Evolutionary conservation across 2,329 filamentous ascomycete species (phyloP), one percentile per base, ranked within the genome.

Genomic region (Ceratocystis harringtonii): DNA sequence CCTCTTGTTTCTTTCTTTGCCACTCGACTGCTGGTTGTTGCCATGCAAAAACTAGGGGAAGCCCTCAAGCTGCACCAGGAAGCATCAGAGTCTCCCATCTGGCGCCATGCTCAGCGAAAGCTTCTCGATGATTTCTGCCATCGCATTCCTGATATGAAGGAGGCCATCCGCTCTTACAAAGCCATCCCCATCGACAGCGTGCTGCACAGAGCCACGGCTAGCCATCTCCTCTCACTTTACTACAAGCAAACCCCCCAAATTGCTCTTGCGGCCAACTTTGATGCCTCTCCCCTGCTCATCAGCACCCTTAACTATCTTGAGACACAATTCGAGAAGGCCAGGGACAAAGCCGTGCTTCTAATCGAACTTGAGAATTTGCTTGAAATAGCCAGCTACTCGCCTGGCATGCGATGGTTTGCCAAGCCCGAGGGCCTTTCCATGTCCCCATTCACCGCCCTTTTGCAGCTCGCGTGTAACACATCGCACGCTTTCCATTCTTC

Each of bases 331-430:
- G 78, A 80, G 52, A 78, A 83, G 60, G 74, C 76, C 2, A 75
- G 78, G 64, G 76, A 80, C 61, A 75, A 78, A 62, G 79, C 79
- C 1, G 77, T 92, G 60, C 78, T 83, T 25, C 74, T 88, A 8
- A 82, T 92, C 71, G 89, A 95, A 74, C 77, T 96, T 32, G 86
- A 91, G 72, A 89, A 92, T 72, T 78, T 95, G 19, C 83, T 96
- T 19, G 81, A 85, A 36, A 89, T 96, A 72, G 90, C 92, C 2
- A 83, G 85, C 68, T 84, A 86, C 70, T 95, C 91, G 2, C 85
- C 89, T 0, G 86, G 86, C 5, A 94, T 96, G 85, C 85, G 88
- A 68, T 97, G 92, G 92, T 96, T 94, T 77, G 81, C 88, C 68
- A 92, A 89, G 71, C 82, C 78, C 67, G 83, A 87, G 69, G 80